A percentile compares a stretch with the other conserved stretches of the same genome.
These are phyloP conservation scores for Plectranthus barbatus DNA, from an alignment of 257 asterid genomes.

Conservation along the genomic window DNA sequence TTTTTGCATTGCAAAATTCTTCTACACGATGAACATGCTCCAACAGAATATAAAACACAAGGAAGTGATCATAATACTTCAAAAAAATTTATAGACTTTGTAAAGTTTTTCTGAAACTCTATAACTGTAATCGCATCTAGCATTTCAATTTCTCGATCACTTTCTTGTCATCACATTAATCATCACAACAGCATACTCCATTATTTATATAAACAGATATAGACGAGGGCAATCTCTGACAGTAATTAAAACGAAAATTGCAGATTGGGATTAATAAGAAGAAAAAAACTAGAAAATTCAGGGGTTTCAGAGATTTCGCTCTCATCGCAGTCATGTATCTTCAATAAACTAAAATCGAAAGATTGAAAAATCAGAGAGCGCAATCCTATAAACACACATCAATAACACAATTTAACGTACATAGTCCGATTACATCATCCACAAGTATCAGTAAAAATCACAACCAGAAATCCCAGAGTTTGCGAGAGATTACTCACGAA, in stretches of 20 bases:
- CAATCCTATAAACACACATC: background rate
- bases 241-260: background rate
- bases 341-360: background rate
- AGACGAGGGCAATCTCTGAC: background rate
- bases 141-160: background rate
- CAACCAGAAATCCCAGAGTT: background rate
- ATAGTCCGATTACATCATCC: background rate
- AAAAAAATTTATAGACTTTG: too few relatives aligned
- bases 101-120: background rate
- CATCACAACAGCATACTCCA: background rate
- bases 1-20: background rate
- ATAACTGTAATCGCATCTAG: background rate
- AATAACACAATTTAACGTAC: background rate
- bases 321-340: background rate
- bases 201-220: background rate
- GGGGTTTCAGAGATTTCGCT: background rate
- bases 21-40: background rate
- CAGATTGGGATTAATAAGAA: background rate
- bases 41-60: background rate
- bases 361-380: background rate
- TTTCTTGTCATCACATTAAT: background rate
- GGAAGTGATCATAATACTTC: background rate
- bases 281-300: background rate
- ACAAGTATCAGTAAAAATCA: slow-evolving; percentile 1
- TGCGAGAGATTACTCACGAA: slow-evolving; percentile 10